Evolutionary conservation across 2,329 filamentous ascomycete species (phyloP), one percentile per base, ranked within the genome.

Genomic region (Chaetomium sp.): DNA sequence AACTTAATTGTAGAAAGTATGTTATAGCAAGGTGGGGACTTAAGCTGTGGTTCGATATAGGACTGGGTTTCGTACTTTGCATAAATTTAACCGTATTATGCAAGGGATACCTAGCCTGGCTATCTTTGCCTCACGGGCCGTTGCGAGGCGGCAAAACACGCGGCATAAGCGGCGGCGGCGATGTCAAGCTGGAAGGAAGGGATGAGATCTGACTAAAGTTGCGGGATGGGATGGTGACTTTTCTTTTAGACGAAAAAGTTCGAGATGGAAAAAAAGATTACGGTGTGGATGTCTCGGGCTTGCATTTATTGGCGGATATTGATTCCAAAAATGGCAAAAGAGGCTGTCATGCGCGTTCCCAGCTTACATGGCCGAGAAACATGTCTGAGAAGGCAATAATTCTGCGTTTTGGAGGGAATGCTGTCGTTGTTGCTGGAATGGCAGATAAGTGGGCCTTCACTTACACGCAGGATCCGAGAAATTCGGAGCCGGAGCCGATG

Each of bases 381-480:
- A 21, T 31, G 51, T 31, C 49, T 33, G 51, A 27, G 25, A 54
- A n/a, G 5, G 25, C 6, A n/a, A 31, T 33, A 4, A n/a, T 13
- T 10, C 51, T 54, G 4, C 12, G 19, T 53, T 16, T 53, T 9
- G 21, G 23, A 29, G 49, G 21, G 47, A 23, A 23, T 21, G 47
- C 13, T 10, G 42, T 47, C 23, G 23, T 8, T 7, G 21, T 42
- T 23, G n/a, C 13, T n/a, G 19, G 42, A 25, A 53, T 35, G 49
- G 38, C 2, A 25, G 35, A 49, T 7, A 49, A 53, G 62, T 60
- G 62, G 57, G 35, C 31, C 45, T 35, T 19, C 45, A 60, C 57
- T 53, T 56, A 60, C 51, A 56, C 56, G 50, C 16, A 19, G 27
- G n/a, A 19, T 50, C 62, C 62, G 57, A 29, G 19, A n/a, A 21